Percentiles rank a stretch among this genome's conserved stretches.
Conservation (phyloP, 495 filamentous ascomycete species). For the Aspergillus baeticus region DNA sequence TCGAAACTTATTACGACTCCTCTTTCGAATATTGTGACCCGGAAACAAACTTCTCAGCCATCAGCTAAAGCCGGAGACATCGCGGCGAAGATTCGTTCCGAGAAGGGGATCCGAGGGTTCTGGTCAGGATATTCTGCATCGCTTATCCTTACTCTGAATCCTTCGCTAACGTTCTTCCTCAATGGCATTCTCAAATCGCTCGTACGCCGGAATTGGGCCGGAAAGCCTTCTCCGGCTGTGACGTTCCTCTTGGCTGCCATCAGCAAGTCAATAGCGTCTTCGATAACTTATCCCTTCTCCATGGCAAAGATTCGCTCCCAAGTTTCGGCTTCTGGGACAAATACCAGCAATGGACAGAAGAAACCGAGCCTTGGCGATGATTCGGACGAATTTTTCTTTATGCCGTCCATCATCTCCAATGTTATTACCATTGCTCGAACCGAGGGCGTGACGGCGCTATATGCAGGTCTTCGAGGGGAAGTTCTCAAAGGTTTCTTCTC, state of each 20-base stretch:
- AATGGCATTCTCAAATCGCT: constrained; percentile 66
- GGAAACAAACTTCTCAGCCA: constrained; percentile 71
- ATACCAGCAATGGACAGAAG: neutral
- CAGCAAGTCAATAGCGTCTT: constrained; percentile 76
- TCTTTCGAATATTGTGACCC: constrained; percentile 77
- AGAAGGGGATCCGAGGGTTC: constrained; percentile 75
- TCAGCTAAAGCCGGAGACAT: constrained; percentile 53
- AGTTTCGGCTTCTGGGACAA: constrained; percentile 31
- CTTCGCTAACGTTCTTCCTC: constrained; percentile 81
- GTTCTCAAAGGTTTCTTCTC: constrained; percentile 82
- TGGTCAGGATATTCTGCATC: constrained; percentile 90
- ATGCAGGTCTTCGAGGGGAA: constrained; percentile 75
- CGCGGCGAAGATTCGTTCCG: constrained; percentile 58
- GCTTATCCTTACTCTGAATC: constrained; percentile 80
- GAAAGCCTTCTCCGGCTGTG: constrained; percentile 49
- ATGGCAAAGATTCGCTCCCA: constrained; percentile 79
- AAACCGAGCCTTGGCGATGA: constrained; percentile 16
- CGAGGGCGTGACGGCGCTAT: constrained; percentile 70
- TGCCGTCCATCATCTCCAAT: constrained; percentile 59
- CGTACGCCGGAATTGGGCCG: constrained; percentile 48
- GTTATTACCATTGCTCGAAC: constrained; percentile 60
- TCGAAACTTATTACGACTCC: constrained; percentile 80
- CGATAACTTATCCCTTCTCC: constrained; percentile 83
- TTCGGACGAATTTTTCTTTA: constrained; percentile 22
- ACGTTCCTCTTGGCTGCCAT: constrained; percentile 77